A percentile compares a stretch with the other conserved stretches of the same genome.
Evolutionary conservation across 257 asterid species (phyloP).

Genomic region (Nicotiana knightiana): DNA sequence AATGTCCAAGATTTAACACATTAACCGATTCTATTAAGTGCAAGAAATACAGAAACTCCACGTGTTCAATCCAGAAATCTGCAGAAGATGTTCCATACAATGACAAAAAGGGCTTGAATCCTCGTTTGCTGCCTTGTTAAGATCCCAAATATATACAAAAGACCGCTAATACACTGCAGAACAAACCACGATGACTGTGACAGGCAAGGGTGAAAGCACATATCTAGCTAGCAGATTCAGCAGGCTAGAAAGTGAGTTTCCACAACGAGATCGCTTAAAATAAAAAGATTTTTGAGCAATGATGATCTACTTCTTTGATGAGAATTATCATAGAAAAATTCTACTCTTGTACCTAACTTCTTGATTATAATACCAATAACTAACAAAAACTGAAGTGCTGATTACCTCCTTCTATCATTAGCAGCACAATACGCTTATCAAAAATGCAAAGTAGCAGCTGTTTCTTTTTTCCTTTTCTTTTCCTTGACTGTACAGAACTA

Average conservation of each 20-base stretch:
- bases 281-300: neutral
- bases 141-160: neutral
- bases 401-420: neutral
- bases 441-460: neutral
- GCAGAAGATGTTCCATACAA: neutral
- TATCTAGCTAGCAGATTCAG: neutral
- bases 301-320: neutral
- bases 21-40: neutral
- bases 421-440: neutral
- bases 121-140: neutral
- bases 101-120: neutral
- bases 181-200: neutral
- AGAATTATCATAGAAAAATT: neutral
- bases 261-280: neutral
- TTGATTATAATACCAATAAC: neutral
- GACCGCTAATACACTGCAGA: neutral
- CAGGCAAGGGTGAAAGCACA: neutral
- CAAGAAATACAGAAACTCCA: neutral
- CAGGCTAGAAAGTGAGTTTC: neutral
- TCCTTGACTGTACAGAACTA: neutral
- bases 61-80: neutral
- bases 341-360: slow-evolving; percentile 2
- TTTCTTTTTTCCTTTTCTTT: neutral
- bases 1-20: neutral
- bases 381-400: neutral